Base-by-base conservation (phyloP, 495 filamentous ascomycete species). In the Annulohypoxylon moriforme region DNA sequence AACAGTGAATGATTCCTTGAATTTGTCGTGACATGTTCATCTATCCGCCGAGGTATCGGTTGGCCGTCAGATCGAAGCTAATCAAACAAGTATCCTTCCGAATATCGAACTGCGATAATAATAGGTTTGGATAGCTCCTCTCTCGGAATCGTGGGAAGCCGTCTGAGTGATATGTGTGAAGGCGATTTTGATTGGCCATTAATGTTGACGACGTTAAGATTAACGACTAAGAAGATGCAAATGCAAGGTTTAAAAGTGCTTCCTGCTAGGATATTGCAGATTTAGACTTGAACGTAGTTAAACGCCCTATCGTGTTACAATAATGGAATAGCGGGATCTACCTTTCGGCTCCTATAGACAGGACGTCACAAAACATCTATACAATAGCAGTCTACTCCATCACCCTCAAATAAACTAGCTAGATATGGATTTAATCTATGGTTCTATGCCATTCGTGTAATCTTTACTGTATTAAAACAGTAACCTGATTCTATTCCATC, bases 121-220 rank as follows among this genome's bases (percentile, higher is more conserved):
- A n/a, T 40, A n/a, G 36, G 14, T 14, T 14, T 14, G 36, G n/a
- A 40, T 14, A 14, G 2, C 16, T 34, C 0, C 49, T 52, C 44
- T 47, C 34, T 50, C 62, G 68, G 68, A 27, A 61, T 71, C 55
- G 46, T 31, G 36, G 36, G 25, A 34, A 66, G 60, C 68, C 68
- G 68, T 71, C 31, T 11, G 14, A 47, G 36, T 50, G 38, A 25
- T 5, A 22, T 22, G 44, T 25, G 55, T 46, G 55, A 57, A 38
- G 16, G 25, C 4, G 16, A 25, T 42, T 64, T 18, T 69, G 42
- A 69, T 69, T 69, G 67, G 67, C 27, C 8, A 16, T 50, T 31
- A 3, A 14, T 29, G 29, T 38, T 52, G 64, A 40, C 29, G 14
- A 40, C 16, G 29, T 38, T 52, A 9, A 40, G 8, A 20, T 38